Percentiles rank a stretch among this genome's conserved stretches.
Conservation (phyloP, 345 rosid genomes). For the Sonneratia alba region DNA sequence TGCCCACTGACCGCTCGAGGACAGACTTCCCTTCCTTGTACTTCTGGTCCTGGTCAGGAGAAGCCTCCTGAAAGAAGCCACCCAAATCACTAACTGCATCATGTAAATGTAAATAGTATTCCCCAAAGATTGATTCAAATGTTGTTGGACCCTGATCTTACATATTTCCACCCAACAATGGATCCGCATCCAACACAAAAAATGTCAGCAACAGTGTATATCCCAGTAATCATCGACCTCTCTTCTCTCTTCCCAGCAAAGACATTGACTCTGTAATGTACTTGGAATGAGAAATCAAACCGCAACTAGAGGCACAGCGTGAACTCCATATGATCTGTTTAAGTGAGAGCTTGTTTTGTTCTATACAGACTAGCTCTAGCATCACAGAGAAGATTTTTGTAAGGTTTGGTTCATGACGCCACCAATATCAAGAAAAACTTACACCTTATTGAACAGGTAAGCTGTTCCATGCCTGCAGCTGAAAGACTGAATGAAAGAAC, state of each 20-base stretch:
- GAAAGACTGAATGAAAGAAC: conserved; percentile 61
- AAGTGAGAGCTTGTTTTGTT: not conserved
- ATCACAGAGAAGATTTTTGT: not conserved
- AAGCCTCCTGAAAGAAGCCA: conserved; percentile 63
- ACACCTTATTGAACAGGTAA: conserved; percentile 95
- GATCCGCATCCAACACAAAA: conserved; percentile 97
- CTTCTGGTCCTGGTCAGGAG: conserved; percentile 78
- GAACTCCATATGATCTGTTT: not conserved
- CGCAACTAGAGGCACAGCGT: not conserved
- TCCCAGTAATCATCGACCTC: conserved; percentile 77
- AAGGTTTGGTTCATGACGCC: conserved; percentile 3
- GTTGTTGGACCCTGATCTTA: conserved; percentile 29
- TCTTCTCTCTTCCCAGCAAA: conserved; percentile 64
- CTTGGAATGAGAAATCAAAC: conserved; percentile 9
- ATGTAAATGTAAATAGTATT: conserved; percentile 3
- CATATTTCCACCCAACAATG: conserved; percentile 94
- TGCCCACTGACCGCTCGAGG: conserved; percentile 48
- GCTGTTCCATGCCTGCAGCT: conserved; percentile 90
- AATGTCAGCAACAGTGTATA: conserved; percentile 83
- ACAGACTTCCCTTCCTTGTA: conserved; percentile 93
- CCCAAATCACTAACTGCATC: conserved; percentile 16
- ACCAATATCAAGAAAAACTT: conserved; percentile 46
- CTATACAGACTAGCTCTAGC: too few relatives aligned
- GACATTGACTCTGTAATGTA: conserved; percentile 63
- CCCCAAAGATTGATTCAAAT: not conserved